Conservation (phyloP, 179 eudicot species). For the Gypsophila paniculata region DNA sequence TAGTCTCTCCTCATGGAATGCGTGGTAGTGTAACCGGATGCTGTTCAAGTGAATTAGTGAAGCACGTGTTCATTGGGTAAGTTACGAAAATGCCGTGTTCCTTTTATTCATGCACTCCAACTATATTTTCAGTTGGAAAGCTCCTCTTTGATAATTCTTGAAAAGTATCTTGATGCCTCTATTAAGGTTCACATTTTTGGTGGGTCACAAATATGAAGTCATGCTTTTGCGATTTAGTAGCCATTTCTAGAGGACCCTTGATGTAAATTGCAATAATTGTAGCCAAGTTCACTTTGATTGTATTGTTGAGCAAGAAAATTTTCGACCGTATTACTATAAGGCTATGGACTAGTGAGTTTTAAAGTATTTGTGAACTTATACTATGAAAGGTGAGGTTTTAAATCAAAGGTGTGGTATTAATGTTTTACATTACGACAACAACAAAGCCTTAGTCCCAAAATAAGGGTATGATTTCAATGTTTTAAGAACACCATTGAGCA, state of each 20-base stretch:
- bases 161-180: background rate
- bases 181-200: background rate
- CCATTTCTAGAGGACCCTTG: constrained; percentile 2
- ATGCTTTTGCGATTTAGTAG: background rate
- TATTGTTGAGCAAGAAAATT: background rate
- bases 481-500: background rate
- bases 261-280: background rate
- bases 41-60: constrained; percentile 93
- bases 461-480: background rate
- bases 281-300: background rate
- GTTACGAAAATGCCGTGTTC: constrained; percentile 8
- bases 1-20: constrained; percentile 97
- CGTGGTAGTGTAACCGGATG: constrained; percentile 81
- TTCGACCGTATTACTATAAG: too few species aligned
- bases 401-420: background rate
- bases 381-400: background rate
- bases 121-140: background rate
- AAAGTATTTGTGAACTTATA: background rate
- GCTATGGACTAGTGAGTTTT: background rate
- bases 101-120: background rate
- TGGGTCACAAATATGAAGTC: background rate
- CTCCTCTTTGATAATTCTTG: background rate
- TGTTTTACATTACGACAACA: background rate
- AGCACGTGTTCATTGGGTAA: constrained; percentile 79
- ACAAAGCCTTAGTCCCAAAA: background rate